phyloP scores from a whole-genome alignment of 306 rosid species.

The Prunus mume region DNA sequence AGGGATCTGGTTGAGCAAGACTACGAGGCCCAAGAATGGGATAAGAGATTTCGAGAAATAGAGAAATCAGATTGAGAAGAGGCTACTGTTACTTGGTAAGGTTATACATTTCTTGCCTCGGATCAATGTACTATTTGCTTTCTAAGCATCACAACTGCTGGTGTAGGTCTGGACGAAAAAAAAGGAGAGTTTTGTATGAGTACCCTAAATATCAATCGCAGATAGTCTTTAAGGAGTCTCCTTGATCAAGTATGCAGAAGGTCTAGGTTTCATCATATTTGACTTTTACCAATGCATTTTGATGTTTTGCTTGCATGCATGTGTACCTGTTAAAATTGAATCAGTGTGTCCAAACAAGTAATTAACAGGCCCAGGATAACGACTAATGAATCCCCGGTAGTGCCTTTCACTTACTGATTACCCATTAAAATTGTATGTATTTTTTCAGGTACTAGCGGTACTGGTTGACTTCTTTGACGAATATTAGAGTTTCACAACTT shows the following conservation, averaged over 20 bases:
- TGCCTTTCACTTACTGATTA: neutral
- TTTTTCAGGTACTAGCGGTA: neutral
- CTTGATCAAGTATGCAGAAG: neutral
- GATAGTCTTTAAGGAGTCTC: neutral
- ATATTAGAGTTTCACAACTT: neutral
- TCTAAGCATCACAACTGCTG: neutral
- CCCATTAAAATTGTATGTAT: neutral
- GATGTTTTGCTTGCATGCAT: neutral
- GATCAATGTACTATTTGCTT: neutral
- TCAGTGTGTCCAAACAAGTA: neutral
- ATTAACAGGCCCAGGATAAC: neutral
- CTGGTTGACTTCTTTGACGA: neutral
- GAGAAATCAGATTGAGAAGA: constrained; percentile 66
- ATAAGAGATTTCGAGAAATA: constrained; percentile 70
- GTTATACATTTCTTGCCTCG: neutral
- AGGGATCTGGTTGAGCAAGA: constrained; percentile 90
- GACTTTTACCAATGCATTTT: neutral
- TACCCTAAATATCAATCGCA: neutral
- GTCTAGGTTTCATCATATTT: neutral
- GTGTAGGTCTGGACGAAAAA: neutral
- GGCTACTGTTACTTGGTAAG: constrained; percentile 5
- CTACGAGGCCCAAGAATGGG: constrained; percentile 80
- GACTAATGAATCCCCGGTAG: neutral
- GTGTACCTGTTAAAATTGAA: neutral
- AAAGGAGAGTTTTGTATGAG: too few relatives aligned